Percentiles rank a stretch among this genome's conserved stretches.
Conservation (phyloP, 1,284 basidiomycete genomes). For the Boletus semigastroideus region DNA sequence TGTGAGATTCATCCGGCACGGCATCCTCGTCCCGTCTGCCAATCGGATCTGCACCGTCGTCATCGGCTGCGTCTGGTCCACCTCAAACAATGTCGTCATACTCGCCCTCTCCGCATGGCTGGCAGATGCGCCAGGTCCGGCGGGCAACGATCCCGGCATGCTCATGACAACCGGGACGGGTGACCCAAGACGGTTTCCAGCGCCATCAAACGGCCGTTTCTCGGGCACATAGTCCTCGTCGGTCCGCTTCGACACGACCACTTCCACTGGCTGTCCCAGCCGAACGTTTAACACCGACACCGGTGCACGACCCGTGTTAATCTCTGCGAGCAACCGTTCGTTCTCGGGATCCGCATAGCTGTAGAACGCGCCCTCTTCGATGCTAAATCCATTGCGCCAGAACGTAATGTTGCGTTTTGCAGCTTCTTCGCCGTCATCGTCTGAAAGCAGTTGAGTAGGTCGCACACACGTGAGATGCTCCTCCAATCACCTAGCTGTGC, state of each 20-base stretch:
- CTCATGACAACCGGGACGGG: constrained; percentile 43
- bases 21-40: constrained; percentile 90
- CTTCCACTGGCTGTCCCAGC: constrained; percentile 82
- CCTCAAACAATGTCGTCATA: constrained; percentile 66
- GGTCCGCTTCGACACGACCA: constrained; percentile 76
- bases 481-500: constrained; percentile 33
- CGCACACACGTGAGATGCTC: not conserved
- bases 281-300: constrained; percentile 75
- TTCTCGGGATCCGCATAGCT: constrained; percentile 84
- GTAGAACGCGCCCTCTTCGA: constrained; percentile 88
- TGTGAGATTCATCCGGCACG: constrained; percentile 86
- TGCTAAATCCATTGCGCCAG: constrained; percentile 93
- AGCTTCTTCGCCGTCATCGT: constrained; percentile 56
- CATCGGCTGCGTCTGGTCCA: constrained; percentile 79
- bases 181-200: constrained; percentile 83
- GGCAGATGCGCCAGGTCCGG: constrained; percentile 4
- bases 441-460: constrained; percentile 6
- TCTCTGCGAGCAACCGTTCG: constrained; percentile 70
- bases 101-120: constrained; percentile 37
- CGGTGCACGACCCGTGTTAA: constrained; percentile 83
- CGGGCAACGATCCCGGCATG: constrained; percentile 63
- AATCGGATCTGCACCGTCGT: constrained; percentile 92
- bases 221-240: constrained; percentile 74
- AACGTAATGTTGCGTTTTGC: constrained; percentile 84
- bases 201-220: constrained; percentile 62